Evolutionary conservation across 2,329 filamentous ascomycete genomes (phyloP).

Genomic region (Xylariales sp.): DNA sequence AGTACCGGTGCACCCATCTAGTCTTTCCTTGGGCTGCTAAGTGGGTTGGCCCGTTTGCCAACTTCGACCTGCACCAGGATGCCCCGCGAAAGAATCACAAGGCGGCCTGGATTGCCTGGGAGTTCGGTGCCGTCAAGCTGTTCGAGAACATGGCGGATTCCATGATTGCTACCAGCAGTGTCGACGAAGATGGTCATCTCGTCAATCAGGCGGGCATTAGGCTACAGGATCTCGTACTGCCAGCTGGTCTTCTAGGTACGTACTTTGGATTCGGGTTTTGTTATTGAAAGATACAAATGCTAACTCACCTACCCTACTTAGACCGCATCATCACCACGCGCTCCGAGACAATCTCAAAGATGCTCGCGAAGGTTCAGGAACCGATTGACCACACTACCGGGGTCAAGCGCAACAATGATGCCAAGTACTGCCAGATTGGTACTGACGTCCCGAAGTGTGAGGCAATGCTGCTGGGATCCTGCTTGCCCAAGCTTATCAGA

Average conservation of each 20-base stretch:
- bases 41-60: constrained; percentile 14
- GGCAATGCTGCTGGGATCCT: constrained; percentile 22
- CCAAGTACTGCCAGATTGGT: constrained; percentile 17
- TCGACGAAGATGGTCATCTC: constrained; percentile 16
- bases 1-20: constrained; percentile 20
- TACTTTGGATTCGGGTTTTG: constrained; percentile 2
- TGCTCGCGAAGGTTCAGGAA: constrained; percentile 12
- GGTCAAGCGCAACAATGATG: neutral
- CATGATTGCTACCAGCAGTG: constrained; percentile 16
- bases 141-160: constrained; percentile 19
- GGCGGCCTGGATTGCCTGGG: constrained; percentile 18
- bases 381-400: constrained; percentile 13
- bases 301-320: constrained; percentile 2
- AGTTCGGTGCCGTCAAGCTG: constrained; percentile 17
- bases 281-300: neutral
- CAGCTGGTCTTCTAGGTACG: constrained; percentile 18
- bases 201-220: constrained; percentile 14
- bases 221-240: constrained; percentile 18
- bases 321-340: constrained; percentile 14
- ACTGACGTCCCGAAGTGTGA: constrained; percentile 17
- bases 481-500: constrained; percentile 13
- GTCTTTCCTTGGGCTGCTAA: constrained; percentile 19
- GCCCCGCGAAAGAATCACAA: constrained; percentile 16
- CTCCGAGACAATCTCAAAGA: constrained; percentile 11
- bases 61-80: constrained; percentile 5